Base-by-base conservation (phyloP, 1,284 basidiomycete species). In the Leccinum solheimii region DNA sequence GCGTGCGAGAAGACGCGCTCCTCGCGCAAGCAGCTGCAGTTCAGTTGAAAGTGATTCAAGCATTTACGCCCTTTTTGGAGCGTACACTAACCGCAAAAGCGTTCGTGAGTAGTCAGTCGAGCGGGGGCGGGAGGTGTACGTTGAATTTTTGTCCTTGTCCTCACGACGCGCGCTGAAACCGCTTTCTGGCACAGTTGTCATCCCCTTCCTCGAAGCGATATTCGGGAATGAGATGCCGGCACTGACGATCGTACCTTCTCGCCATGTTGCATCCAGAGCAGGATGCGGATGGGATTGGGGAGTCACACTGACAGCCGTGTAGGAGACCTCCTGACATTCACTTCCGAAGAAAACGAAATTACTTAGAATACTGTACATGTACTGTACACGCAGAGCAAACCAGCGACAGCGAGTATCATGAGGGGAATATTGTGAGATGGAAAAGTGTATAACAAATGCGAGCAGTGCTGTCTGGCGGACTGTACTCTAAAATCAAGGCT, bases 201-300 rank as follows among this genome's bases (percentile, higher is more conserved):
- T 65, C 1, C 62, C 63, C 23, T 21, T 75, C 26, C 56, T 72
- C 5, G 54, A 63, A 43, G 58, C 55, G 45, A 55, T 73, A 26
- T 72, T 72, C 7, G 52, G 51, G 36, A 48, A n/a, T 8, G 59
- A 66, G 52, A 64, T 67, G 56, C 76, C 78, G 9, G 80, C 86
- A n/a, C 67, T 80, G n/a, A 87, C 85, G 5, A 68, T 74, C 23
- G 77, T 91, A 51, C 86, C 87, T 8, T 86, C 85, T 66, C 75
- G 78, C 26, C 67, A 68, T 54, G 80, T 91, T 55, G 76, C 81
- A 78, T 62, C 70, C 59, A 57, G 69, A 67, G 67, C 60, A 66
- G 36, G 68, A 64, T 49, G 76, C 56, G 75, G 80, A 56, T 91
- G 87, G 86, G 83, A 88, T 70, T 82, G 81, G 70, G 86, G 80